Conservation (phyloP, 495 filamentous ascomycete genomes). For the Lasiosphaeris hirsuta region DNA sequence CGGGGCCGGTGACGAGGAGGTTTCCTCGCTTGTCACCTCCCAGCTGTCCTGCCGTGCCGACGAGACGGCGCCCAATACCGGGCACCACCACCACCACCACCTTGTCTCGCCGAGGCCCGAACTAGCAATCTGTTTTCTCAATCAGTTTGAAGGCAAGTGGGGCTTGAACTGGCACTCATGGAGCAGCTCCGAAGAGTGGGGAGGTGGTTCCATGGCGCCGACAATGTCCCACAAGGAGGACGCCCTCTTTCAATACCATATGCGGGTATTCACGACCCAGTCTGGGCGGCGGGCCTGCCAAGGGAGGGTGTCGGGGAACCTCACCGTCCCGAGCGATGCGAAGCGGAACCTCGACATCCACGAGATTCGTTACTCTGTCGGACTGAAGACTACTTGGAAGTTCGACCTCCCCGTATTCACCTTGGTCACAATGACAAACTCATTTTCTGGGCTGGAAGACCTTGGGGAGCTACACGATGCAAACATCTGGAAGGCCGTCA, state of each 20-base stretch:
- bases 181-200: constrained; percentile 1
- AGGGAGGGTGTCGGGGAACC: not conserved
- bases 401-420: not conserved
- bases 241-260: constrained; percentile 2
- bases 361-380: not conserved
- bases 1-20: not conserved
- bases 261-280: not conserved
- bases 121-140: not conserved
- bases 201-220: not conserved
- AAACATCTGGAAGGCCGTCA: not conserved
- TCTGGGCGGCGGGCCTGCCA: not conserved
- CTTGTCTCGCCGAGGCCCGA: not conserved
- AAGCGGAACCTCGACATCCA: constrained; percentile 1
- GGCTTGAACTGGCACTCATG: not conserved
- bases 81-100: not conserved
- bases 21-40: constrained; percentile 1
- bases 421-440: not conserved
- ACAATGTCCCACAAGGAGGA: not conserved
- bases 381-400: constrained; percentile 4
- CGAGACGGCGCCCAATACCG: not conserved
- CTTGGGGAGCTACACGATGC: not conserved
- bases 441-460: not conserved
- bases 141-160: not conserved
- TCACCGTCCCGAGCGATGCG: constrained; percentile 1
- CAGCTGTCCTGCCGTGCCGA: not conserved